Conservation (phyloP, 202 grass and related monocot species). For the Panicum hallii region DNA sequence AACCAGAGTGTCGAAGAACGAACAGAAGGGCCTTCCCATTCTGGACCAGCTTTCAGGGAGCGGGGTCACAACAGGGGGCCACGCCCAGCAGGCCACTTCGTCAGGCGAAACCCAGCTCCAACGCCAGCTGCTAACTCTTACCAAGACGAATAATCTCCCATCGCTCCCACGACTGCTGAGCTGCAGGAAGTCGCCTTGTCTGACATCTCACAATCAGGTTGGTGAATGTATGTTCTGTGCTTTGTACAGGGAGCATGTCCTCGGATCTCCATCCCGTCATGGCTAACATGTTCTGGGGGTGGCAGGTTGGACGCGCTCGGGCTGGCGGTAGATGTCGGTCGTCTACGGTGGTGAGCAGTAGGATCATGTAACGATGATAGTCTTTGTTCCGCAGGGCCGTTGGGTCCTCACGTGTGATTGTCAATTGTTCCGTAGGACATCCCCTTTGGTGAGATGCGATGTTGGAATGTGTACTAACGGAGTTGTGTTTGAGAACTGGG, state of each 20-base stretch:
- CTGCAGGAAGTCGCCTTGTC: slow-evolving; percentile 21
- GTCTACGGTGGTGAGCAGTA: slow-evolving; percentile 15
- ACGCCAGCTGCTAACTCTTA: slow-evolving; percentile 31
- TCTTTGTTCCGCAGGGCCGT: slow-evolving; percentile 30
- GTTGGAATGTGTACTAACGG: slow-evolving; percentile 55
- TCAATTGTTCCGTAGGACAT: slow-evolving; percentile 40
- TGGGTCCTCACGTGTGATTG: slow-evolving; percentile 42
- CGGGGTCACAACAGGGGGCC: slow-evolving; percentile 39
- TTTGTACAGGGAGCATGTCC: slow-evolving; percentile 25
- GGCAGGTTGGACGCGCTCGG: slow-evolving; percentile 41
- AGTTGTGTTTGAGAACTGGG: slow-evolving; percentile 46
- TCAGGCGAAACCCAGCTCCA: slow-evolving; percentile 45
- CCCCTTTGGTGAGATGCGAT: slow-evolving; percentile 47
- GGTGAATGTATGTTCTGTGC: slow-evolving; percentile 1
- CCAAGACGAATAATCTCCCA: slow-evolving; percentile 45
- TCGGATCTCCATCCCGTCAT: neutral
- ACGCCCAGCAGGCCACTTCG: slow-evolving; percentile 46
- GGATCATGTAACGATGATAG: slow-evolving; percentile 47
- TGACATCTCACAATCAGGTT: slow-evolving; percentile 36
- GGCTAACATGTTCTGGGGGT: slow-evolving; percentile 32
- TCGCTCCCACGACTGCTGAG: neutral
- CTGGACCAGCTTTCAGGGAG: slow-evolving; percentile 50
- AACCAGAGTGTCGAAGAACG: slow-evolving; percentile 47
- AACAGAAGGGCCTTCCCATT: slow-evolving; percentile 7
- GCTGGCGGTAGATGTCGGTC: neutral